Evolutionary conservation across 2,329 filamentous ascomycete species (phyloP), one percentile per base, ranked within the genome.

Genomic region (Colletotrichum cuscutae): DNA sequence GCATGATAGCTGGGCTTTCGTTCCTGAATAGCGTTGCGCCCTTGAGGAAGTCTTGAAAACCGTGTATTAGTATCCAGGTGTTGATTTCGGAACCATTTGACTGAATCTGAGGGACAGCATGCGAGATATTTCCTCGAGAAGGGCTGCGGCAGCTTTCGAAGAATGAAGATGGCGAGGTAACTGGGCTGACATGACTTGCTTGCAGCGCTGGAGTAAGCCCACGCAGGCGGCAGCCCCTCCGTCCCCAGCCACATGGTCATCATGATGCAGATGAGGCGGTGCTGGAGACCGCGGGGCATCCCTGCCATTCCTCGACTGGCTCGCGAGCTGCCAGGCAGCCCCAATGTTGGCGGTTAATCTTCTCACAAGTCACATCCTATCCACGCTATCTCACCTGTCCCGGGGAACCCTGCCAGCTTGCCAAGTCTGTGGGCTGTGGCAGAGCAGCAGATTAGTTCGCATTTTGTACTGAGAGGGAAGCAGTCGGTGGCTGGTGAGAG

Each of bases 261-360:
- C 12, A 28, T 13, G 49, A 37, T 42, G 70, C 13, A 42, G 60
- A 65, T 57, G 70, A 69, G 70, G 65, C 70, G 46, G 66, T 72
- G 70, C 60, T 22, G 22, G 24, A 62, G 57, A 68, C 52, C 57
- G 58, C 58, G 59, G 66, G 65, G 65, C 54, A 60, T 49, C 42
- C 66, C 64, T 62, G 59, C 30, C n/a, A 30, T 24, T n/a, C 46
- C n/a, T 13, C 15, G n/a, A 28, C 37, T 62, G 62, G 30, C 62
- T 66, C 35, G 30, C 7, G 1, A 32, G 62, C 37, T 58, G 35
- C 30, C 53, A 56, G 28, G 22, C 46, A 53, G 28, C 28, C 42
- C 37, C 24, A 62, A n/a, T 24, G 54, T 53, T 56, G 56, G 68
- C 64, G 49, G 46, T 19, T 53, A 46, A 15, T 37, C 11, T 37